Conservation (phyloP, 176 grass and related monocot species). For the Juncus effusus region DNA sequence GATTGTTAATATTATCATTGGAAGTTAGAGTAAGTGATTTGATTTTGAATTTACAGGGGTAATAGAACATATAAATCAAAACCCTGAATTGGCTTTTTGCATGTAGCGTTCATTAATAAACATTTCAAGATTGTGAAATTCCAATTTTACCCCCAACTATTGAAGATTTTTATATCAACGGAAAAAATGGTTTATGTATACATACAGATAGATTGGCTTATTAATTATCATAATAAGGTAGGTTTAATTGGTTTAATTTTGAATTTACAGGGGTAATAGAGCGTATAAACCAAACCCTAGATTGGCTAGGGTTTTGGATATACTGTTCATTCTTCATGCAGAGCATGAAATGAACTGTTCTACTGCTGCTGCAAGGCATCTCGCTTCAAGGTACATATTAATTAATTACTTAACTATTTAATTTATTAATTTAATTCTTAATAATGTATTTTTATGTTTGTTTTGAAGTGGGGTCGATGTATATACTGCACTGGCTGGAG, state of each 20-base stretch:
- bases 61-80: slow-evolving; percentile 69
- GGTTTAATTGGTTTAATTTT: slow-evolving; percentile 14
- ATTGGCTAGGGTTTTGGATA: slow-evolving; percentile 78
- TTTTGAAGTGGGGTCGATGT: slow-evolving; percentile 90
- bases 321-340: slow-evolving; percentile 96
- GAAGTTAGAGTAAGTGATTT: neutral
- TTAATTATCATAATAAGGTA: neutral
- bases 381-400: slow-evolving; percentile 82
- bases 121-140: slow-evolving; percentile 30
- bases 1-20: neutral
- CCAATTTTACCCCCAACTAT: neutral
- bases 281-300: slow-evolving; percentile 78
- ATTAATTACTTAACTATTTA: slow-evolving; percentile 5
- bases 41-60: slow-evolving; percentile 46
- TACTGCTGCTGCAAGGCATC: slow-evolving; percentile 89
- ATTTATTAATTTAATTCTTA: slow-evolving; percentile 20
- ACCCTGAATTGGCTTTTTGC: slow-evolving; percentile 48
- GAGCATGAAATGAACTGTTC: slow-evolving; percentile 99
- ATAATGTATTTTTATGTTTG: slow-evolving; percentile 26
- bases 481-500: slow-evolving; percentile 90
- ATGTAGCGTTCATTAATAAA: no score
- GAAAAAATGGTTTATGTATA: neutral
- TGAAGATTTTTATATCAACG: no score
- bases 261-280: slow-evolving; percentile 59
- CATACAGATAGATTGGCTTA: neutral